Evolutionary conservation across 225 moss, liverwort and hornwort species (phyloP), one percentile per base, ranked within the genome.

Genomic region (Straminergon stramineum): DNA sequence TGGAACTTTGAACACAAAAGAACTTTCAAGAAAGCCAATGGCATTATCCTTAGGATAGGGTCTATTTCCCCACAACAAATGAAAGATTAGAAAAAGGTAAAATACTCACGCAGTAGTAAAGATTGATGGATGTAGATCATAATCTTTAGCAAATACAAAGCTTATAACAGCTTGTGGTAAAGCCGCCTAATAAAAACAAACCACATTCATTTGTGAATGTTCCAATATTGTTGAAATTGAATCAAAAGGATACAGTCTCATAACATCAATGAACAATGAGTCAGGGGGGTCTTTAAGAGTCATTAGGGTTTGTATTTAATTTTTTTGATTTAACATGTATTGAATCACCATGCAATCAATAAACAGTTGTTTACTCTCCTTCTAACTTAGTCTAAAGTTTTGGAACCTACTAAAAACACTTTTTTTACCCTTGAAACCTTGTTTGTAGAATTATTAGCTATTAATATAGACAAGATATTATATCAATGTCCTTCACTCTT

Each of bases 61-160:
- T 14, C 10, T 55, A 39, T 39, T 69, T 28, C 5, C 5, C 0
- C 11, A 1, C 48, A 61, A 13, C 74, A 85, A 85, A 34, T 55
- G 7, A 71, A 87, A 62, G 21, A 60, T 13, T 58, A 13, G 22
- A 5, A 37, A 26, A 30, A 16, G 30, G 17, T 69, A 19, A 74
- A 58, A 83, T 61, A 75, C 93, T 90, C 82, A 98, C 97, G 98
- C 96, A 78, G 96, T 97, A 75, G 91, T 90, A 85, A 97, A 97
- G 39, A 94, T 57, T 51, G 93, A 62, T 5, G 90, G 53, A 84
- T 93, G 86, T 14, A 96, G 86, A 75, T 95, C 88, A 68, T 96
- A 94, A 86, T 97, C 96, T 88, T 94, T 96, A 4, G 97, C 95
- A 89, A 97, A 95, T 55, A 99, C 94, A 55, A 97, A 99, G 75